Percentiles rank a stretch among this genome's conserved stretches.
Conservation (phyloP, 1,284 basidiomycete genomes). For the Amylostereum areolatum region DNA sequence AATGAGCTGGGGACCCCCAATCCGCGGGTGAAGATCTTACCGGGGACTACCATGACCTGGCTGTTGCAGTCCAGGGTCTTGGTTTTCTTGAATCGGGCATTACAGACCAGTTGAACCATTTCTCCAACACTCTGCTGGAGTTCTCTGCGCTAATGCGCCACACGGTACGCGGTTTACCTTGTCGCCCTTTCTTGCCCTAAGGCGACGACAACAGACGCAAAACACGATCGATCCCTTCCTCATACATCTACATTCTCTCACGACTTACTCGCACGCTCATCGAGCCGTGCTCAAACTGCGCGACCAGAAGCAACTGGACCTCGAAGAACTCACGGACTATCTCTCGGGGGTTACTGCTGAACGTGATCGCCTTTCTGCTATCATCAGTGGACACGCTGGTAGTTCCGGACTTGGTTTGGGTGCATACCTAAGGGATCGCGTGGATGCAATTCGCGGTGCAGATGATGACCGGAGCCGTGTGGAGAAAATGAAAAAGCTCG, state of each 20-base stretch:
- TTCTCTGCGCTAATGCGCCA: slow-evolving; percentile 85
- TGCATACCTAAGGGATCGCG: slow-evolving; percentile 90
- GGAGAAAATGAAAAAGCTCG: slow-evolving; percentile 89
- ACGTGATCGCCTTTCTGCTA: slow-evolving; percentile 84
- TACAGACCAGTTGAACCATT: slow-evolving; percentile 93
- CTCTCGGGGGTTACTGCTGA: slow-evolving; percentile 87
- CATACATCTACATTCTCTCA: slow-evolving; percentile 81
- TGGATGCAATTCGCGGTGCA: slow-evolving; percentile 86
- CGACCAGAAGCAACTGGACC: slow-evolving; percentile 98
- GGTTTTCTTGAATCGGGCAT: slow-evolving; percentile 98
- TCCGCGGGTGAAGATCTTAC: slow-evolving; percentile 81
- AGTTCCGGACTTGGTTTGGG: slow-evolving; percentile 79
- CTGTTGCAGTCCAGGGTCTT: slow-evolving; percentile 91
- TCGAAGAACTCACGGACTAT: slow-evolving; percentile 96
- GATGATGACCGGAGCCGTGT: slow-evolving; percentile 93
- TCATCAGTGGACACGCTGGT: slow-evolving; percentile 76
- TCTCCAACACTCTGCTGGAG: slow-evolving; percentile 91
- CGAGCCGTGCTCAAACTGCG: slow-evolving; percentile 88
- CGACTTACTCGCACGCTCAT: slow-evolving; percentile 87
- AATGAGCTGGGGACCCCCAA: slow-evolving; percentile 74
- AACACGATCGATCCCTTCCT: slow-evolving; percentile 85
- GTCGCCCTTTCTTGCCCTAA: neutral
- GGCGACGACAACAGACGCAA: slow-evolving; percentile 53
- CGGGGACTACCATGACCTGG: slow-evolving; percentile 94
- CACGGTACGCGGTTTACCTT: slow-evolving; percentile 43